These are phyloP conservation scores for Quercus mongolica DNA, from an alignment of 306 rosid genomes.

Conservation along the genomic window DNA sequence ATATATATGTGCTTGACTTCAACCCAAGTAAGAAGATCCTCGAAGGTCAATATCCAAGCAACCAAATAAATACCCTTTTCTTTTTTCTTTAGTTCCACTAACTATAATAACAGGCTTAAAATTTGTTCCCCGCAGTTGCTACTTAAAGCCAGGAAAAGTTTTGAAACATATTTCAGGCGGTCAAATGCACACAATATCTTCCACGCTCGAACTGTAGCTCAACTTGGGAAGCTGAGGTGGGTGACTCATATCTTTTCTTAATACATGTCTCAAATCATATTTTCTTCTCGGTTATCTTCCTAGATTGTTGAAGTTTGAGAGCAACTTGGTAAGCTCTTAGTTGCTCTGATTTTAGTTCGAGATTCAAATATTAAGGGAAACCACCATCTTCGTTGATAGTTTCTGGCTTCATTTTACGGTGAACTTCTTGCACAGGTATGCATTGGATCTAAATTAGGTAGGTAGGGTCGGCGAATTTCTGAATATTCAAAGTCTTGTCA, in stretches of 20 bases:
- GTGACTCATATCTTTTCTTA: background rate
- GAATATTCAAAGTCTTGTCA: background rate
- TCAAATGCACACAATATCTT: background rate
- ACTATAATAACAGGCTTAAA: constrained; percentile 11
- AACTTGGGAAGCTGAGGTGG: background rate
- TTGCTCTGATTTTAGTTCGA: background rate
- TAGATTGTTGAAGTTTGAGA: background rate
- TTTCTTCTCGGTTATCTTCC: too few relatives aligned
- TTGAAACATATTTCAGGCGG: background rate
- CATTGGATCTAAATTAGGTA: background rate
- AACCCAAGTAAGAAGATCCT: constrained; percentile 36
- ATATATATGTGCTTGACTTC: constrained; percentile 37
- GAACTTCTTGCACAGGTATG: background rate
- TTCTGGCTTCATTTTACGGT: background rate
- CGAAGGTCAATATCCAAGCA: constrained; percentile 19
- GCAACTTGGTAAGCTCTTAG: background rate
- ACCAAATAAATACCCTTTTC: background rate
- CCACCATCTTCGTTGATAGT: background rate
- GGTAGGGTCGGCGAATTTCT: background rate
- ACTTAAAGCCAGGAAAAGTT: background rate
- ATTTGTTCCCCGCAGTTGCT: background rate
- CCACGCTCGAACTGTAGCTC: background rate
- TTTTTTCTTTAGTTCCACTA: background rate
- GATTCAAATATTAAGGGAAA: background rate
- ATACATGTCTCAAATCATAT: background rate